These are phyloP conservation scores for Mercurialis annua DNA, from an alignment of 345 rosid species.

Conservation along the genomic window DNA sequence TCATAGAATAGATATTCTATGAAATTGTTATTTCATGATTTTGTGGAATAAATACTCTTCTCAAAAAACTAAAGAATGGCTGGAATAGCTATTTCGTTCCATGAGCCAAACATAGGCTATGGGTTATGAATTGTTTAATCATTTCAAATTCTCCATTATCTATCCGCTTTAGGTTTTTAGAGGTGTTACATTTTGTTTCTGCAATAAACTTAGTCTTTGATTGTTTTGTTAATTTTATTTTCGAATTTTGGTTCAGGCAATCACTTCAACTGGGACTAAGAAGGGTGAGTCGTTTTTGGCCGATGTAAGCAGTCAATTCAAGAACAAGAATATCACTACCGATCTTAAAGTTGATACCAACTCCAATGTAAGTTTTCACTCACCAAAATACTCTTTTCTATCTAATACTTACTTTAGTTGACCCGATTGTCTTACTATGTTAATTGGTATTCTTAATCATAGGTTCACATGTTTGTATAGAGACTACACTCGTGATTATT, in stretches of 20 bases:
- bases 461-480: not conserved
- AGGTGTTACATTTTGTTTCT: no score
- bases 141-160: no score
- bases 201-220: not conserved
- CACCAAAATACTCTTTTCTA: not conserved
- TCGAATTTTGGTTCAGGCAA: slow-evolving; percentile 22
- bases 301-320: slow-evolving; percentile 30
- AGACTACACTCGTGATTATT: no score
- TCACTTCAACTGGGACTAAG: slow-evolving; percentile 31
- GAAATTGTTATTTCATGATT: no score
- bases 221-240: not conserved
- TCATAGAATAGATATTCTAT: no score
- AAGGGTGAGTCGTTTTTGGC: slow-evolving; percentile 32
- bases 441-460: not conserved
- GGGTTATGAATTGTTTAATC: no score
- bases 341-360: slow-evolving; percentile 36
- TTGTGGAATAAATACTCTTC: no score
- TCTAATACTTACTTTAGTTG: not conserved
- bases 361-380: slow-evolving; percentile 52
- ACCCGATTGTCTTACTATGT: not conserved
- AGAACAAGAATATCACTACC: slow-evolving; percentile 38
- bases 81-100: no score
- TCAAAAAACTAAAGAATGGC: no score
- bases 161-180: no score
- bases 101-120: no score